phyloP scores from a whole-genome alignment of 139 green algal genomes.

The Trebouxia sp. region DNA sequence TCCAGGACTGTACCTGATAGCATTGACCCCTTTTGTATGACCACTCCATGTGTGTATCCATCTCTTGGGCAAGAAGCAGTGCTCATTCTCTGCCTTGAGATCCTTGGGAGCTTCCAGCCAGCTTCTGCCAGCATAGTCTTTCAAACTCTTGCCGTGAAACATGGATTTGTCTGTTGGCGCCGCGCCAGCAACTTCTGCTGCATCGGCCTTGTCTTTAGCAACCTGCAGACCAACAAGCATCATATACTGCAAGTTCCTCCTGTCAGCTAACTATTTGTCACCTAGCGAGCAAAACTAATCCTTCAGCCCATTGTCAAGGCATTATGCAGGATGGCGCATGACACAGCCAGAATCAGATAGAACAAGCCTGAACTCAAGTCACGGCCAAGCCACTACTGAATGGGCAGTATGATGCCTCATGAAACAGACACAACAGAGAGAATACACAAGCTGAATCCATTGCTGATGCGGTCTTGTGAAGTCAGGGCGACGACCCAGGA shows the following conservation, averaged over 20 bases:
- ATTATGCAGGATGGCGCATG: too few relatives aligned
- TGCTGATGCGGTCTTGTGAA: too few relatives aligned
- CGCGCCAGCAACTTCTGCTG: slow-evolving; percentile 52
- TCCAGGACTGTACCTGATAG: slow-evolving; percentile 65
- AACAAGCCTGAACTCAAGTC: too few relatives aligned
- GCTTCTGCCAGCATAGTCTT: slow-evolving; percentile 38
- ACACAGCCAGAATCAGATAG: too few relatives aligned
- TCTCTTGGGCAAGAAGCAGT: slow-evolving; percentile 92
- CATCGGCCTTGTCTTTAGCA: slow-evolving; percentile 52
- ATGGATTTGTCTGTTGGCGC: slow-evolving; percentile 46
- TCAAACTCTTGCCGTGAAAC: slow-evolving; percentile 58
- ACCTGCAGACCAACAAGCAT: too few relatives aligned
- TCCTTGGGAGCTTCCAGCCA: slow-evolving; percentile 77
- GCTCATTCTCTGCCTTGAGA: slow-evolving; percentile 55
- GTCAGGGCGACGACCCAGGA: too few relatives aligned
- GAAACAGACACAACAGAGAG: neutral
- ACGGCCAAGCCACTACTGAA: too few relatives aligned
- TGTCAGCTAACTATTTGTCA: too few relatives aligned
- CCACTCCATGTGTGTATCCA: slow-evolving; percentile 91
- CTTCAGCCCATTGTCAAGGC: too few relatives aligned
- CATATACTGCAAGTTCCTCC: neutral
- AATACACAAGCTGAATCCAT: too few relatives aligned
- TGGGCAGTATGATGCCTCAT: too few relatives aligned
- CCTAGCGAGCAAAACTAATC: too few relatives aligned
- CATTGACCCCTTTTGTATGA: slow-evolving; percentile 93